Evolutionary conservation across 1,284 basidiomycete genomes (phyloP), one percentile per base, ranked within the genome.

Genomic region (Cryptococcus deneoformans): DNA sequence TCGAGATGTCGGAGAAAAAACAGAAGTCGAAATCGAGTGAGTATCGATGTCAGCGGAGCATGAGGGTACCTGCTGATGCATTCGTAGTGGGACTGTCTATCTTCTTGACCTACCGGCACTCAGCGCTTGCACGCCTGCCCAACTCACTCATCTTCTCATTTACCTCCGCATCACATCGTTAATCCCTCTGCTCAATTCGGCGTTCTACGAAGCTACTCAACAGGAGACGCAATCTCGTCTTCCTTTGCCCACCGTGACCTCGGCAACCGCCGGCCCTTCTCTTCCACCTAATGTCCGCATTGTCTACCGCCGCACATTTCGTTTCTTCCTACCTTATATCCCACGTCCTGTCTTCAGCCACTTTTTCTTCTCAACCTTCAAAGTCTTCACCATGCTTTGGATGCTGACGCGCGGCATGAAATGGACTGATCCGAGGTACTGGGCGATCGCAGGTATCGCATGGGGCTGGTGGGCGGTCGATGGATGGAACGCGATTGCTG

Each of bases 351-450:
- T 68, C 6, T 16, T 73, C 3, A 34, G 47, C n/a, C 68, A 70
- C 56, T 53, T 70, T 14, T 62, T 68, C 54, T 72, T 70, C 63
- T 68, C 69, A 0, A 60, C 58, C 1, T 10, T 71, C 45, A 70
- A 68, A 48, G 53, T 72, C 9, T 39, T 56, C 10, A 62, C 63
- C 11, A 64, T 73, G 53, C 42, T 74, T 2, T 75, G 66, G 67
- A 75, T 77, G 75, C 56, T 77, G 43, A 70, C 67, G 16, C 51
- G 69, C 9, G 60, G 59, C 14, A 69, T 77, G 68, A 43, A 52
- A 5, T 71, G 69, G 70, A 43, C 49, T 1, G 75, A 77, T 57
- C 29, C 34, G 10, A 54, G 63, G 10, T 58, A 74, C n/a, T 72
- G 69, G 71, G 56, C 72, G 45, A 62, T 77, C 10, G 59, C 59